phyloP scores from a whole-genome alignment of 1,284 basidiomycete species.

The Trichosporon asahii region DNA sequence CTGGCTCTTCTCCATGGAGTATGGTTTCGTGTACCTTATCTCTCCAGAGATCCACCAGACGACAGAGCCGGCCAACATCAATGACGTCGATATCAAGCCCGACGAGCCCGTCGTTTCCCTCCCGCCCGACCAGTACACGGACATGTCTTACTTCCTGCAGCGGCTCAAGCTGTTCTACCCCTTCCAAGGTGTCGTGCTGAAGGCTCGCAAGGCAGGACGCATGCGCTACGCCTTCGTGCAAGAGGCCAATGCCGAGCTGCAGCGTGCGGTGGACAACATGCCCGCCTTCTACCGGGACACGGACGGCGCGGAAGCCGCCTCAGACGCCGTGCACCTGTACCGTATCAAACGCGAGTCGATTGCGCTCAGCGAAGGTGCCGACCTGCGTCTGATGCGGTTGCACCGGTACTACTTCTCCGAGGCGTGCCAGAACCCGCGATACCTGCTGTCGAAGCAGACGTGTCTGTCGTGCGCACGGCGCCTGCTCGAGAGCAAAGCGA shows the following conservation, averaged over 20 bases:
- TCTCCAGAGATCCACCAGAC: conserved; percentile 30
- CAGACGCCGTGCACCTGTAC: conserved; percentile 23
- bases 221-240: conserved; percentile 29
- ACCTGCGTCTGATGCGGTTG: conserved; percentile 29
- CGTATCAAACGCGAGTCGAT: conserved; percentile 27
- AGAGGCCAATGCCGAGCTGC: conserved; percentile 24
- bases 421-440: conserved; percentile 29
- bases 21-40: conserved; percentile 31
- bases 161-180: conserved; percentile 30
- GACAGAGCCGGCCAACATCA: conserved; percentile 31
- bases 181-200: conserved; percentile 27
- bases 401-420: conserved; percentile 32
- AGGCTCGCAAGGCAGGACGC: conserved; percentile 25
- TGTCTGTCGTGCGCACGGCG: conserved; percentile 23
- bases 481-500: conserved; percentile 12
- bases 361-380: conserved; percentile 27
- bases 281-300: conserved; percentile 24
- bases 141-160: conserved; percentile 33
- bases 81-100: conserved; percentile 25
- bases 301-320: conserved; percentile 12
- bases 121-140: conserved; percentile 27
- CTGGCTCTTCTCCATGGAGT: conserved; percentile 32
- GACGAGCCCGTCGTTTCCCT: conserved; percentile 21
- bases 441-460: conserved; percentile 25
- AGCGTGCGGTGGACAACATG: conserved; percentile 19